Percentiles rank a stretch among this genome's conserved stretches.
These are phyloP conservation scores for Chamaecyparis obtusa DNA, from an alignment of 75 land plant genomes.

Conservation along the genomic window DNA sequence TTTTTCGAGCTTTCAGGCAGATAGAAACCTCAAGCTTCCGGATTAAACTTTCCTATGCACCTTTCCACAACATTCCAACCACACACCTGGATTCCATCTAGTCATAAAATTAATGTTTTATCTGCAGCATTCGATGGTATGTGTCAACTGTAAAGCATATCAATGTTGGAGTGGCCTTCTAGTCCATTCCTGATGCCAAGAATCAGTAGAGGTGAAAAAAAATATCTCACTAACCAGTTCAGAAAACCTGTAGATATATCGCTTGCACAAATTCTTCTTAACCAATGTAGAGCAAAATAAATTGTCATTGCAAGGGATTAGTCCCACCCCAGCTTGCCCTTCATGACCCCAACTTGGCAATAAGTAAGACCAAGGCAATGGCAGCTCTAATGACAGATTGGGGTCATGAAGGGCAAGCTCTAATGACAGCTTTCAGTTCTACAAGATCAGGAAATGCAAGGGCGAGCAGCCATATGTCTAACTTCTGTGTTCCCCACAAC, in stretches of 20 bases:
- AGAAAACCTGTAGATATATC: background rate
- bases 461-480: too few relatives aligned
- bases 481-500: too few relatives aligned
- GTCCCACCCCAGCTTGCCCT: too few relatives aligned
- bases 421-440: too few relatives aligned
- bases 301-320: too few relatives aligned
- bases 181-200: background rate
- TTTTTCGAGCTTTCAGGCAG: background rate
- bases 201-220: background rate
- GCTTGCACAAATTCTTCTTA: background rate
- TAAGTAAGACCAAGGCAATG: too few relatives aligned
- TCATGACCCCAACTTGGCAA: too few relatives aligned
- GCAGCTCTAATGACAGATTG: too few relatives aligned
- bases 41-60: background rate
- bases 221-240: background rate
- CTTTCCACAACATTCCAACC: background rate
- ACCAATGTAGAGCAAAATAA: background rate
- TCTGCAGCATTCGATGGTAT: background rate
- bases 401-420: too few relatives aligned
- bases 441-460: too few relatives aligned
- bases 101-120: background rate
- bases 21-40: background rate
- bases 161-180: background rate
- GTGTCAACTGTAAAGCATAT: background rate
- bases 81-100: background rate